Evolutionary conservation across 78 protist species (phyloP).

Genomic region (Isochrysis galbana): DNA sequence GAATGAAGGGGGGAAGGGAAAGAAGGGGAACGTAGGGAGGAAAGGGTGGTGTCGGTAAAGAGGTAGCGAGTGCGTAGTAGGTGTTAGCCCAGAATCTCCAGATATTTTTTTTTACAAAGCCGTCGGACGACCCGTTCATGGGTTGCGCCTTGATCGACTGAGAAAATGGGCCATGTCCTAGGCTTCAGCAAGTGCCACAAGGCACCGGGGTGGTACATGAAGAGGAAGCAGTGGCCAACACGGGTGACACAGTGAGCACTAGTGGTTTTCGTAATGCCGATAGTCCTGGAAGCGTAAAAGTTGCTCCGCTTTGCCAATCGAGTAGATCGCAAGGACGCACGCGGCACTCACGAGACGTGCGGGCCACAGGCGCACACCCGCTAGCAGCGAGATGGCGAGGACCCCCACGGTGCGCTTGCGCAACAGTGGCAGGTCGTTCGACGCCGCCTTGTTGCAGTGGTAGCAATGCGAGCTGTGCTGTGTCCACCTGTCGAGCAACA

Average conservation of each 20-base stretch:
- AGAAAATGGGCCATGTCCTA: too few relatives aligned
- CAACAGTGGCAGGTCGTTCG: not conserved
- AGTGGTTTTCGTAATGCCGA: not conserved
- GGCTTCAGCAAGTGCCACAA: too few relatives aligned
- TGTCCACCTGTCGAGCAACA: not conserved
- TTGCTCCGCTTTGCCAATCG: not conserved
- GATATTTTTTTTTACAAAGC: too few relatives aligned
- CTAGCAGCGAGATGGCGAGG: not conserved
- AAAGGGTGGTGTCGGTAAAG: too few relatives aligned
- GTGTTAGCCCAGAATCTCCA: too few relatives aligned
- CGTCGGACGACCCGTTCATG: too few relatives aligned
- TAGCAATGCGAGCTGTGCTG: not conserved
- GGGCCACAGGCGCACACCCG: not conserved
- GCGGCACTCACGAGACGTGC: not conserved
- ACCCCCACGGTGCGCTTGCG: not conserved
- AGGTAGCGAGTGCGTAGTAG: too few relatives aligned
- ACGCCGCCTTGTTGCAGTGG: not conserved
- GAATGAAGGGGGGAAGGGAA: too few relatives aligned
- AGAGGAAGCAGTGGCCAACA: too few relatives aligned
- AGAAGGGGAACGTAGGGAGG: too few relatives aligned
- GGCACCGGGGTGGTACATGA: too few relatives aligned
- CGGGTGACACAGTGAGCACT: not conserved
- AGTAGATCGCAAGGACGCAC: not conserved
- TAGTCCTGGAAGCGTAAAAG: not conserved
- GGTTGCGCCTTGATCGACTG: too few relatives aligned